Evolutionary conservation across 768 basidiomycete species (phyloP).

Genomic region (Russula lepida): DNA sequence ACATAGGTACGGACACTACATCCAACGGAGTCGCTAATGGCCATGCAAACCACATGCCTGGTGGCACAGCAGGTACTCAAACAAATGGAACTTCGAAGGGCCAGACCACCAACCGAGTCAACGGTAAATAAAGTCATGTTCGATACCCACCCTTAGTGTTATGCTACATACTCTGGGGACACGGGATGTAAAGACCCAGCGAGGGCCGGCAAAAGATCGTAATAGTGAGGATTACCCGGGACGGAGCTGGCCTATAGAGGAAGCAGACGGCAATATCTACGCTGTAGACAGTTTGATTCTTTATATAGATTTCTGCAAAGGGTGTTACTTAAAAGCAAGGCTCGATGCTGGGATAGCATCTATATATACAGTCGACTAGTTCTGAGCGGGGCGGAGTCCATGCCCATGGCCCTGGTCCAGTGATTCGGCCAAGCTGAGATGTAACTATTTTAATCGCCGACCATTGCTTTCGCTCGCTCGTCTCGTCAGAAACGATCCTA

Average conservation of each 20-base stretch:
- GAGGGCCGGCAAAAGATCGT: background rate
- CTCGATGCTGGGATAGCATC: background rate
- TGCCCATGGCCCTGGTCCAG: background rate
- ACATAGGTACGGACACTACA: background rate
- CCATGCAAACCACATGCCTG: background rate
- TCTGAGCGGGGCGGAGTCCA: background rate
- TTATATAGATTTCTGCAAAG: background rate
- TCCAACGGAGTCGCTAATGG: background rate
- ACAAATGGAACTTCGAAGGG: conserved; percentile 1
- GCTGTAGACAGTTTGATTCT: background rate
- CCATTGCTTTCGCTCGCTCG: background rate
- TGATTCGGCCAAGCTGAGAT: background rate
- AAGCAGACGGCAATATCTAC: background rate
- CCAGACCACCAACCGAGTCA: background rate
- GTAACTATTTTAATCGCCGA: background rate
- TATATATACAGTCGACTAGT: too few relatives aligned
- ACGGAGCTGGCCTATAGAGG: background rate
- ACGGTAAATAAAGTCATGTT: background rate
- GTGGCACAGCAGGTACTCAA: background rate
- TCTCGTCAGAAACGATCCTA: too few relatives aligned
- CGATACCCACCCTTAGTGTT: background rate
- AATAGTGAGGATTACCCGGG: background rate
- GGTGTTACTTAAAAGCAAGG: background rate
- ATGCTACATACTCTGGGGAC: background rate
- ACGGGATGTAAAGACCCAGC: background rate